Evolutionary conservation across 805 yeast genomes (phyloP).

Genomic region (Tetrapisispora phaffii): DNA sequence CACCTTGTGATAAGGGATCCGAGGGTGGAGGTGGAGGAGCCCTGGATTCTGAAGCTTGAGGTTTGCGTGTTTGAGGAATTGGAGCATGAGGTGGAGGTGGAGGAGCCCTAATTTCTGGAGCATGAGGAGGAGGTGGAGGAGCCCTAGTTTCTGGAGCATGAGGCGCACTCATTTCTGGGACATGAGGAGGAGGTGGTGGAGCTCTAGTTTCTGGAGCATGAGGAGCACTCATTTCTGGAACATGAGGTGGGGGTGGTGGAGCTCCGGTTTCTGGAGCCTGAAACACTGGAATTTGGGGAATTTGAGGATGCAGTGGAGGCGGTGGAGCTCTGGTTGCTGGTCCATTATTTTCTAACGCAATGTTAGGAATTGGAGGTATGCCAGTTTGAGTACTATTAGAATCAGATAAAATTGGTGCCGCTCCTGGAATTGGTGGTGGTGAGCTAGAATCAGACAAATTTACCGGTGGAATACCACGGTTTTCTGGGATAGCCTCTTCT

Average conservation of each 20-base stretch:
- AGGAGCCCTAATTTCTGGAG: neutral
- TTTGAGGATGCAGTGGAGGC: slow-evolving; percentile 4
- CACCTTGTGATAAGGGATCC: slow-evolving; percentile 5
- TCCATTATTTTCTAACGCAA: neutral
- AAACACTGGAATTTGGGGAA: neutral
- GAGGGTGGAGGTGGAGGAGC: slow-evolving; percentile 3
- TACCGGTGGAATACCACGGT: neutral
- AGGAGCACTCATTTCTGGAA: slow-evolving; percentile 3
- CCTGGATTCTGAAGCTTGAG: neutral
- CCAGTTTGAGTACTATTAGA: neutral
- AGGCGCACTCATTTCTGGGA: slow-evolving; percentile 3
- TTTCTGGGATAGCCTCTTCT: neutral
- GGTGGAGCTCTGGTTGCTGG: slow-evolving; percentile 7
- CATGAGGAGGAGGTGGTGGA: slow-evolving; percentile 1
- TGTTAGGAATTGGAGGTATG: neutral
- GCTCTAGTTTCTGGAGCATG: slow-evolving; percentile 7
- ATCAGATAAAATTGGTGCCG: neutral
- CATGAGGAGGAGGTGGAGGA: neutral
- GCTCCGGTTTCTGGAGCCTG: slow-evolving; percentile 7
- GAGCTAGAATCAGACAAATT: neutral
- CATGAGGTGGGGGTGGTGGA: slow-evolving; percentile 5
- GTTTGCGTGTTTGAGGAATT: slow-evolving; percentile 1
- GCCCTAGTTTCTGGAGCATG: slow-evolving; percentile 7
- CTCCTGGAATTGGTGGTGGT: neutral
- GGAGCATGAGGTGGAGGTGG: slow-evolving; percentile 2